These are phyloP conservation scores for Calonectria pseudoreteaudii DNA, from an alignment of 2,329 filamentous ascomycete genomes.

Conservation along the genomic window DNA sequence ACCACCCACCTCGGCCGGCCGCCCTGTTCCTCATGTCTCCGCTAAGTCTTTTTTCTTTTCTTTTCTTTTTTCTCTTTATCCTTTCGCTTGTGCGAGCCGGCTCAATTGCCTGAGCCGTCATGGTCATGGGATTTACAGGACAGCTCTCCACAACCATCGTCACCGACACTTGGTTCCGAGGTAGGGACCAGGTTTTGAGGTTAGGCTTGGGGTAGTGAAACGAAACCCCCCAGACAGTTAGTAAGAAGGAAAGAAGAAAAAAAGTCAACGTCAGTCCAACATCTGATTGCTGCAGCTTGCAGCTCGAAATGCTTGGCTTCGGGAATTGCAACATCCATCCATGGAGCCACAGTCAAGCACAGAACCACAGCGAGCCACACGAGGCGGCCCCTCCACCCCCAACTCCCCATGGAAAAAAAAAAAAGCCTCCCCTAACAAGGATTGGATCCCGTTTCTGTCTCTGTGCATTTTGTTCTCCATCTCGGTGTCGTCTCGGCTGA, in stretches of 20 bases:
- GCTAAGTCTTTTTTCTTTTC: slow-evolving; percentile 10
- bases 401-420: not conserved
- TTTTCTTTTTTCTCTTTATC: not conserved
- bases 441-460: slow-evolving; percentile 25
- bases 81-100: not conserved
- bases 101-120: not conserved
- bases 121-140: slow-evolving; percentile 2
- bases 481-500: slow-evolving; percentile 37
- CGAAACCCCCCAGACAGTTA: not conserved
- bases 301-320: slow-evolving; percentile 10
- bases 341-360: slow-evolving; percentile 9
- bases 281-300: slow-evolving; percentile 11
- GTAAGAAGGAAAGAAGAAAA: not conserved
- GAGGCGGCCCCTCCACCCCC: slow-evolving; percentile 11
- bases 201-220: not conserved
- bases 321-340: slow-evolving; percentile 18
- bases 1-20: slow-evolving; percentile 11
- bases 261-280: slow-evolving; percentile 11
- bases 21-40: slow-evolving; percentile 9
- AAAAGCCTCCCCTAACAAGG: slow-evolving; percentile 14
- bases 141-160: not conserved
- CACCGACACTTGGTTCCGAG: not conserved
- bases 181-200: not conserved
- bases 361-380: slow-evolving; percentile 1
- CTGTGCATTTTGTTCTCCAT: slow-evolving; percentile 24